Evolutionary conservation across 345 rosid species (phyloP).

Genomic region (Clausena lansium): DNA sequence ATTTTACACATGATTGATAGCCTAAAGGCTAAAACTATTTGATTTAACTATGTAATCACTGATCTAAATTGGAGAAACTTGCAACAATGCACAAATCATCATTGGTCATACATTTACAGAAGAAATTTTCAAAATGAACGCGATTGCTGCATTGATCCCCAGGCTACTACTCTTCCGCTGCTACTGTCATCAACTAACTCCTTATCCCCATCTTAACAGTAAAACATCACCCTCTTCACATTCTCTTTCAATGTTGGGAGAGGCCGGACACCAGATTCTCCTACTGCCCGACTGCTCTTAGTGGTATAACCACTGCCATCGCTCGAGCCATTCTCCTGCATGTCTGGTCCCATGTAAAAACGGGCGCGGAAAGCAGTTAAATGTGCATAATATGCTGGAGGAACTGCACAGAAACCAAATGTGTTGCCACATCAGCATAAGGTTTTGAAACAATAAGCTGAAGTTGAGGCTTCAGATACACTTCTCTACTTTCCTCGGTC

Average conservation of each 20-base stretch:
- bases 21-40: slow-evolving; percentile 5
- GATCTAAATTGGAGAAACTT: slow-evolving; percentile 10
- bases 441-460: neutral
- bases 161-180: neutral
- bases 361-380: slow-evolving; percentile 97
- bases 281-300: slow-evolving; percentile 35
- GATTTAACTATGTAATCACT: slow-evolving; percentile 4
- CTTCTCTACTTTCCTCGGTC: neutral
- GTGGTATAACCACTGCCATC: slow-evolving; percentile 36
- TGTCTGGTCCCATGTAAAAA: slow-evolving; percentile 90
- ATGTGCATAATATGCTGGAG: slow-evolving; percentile 97
- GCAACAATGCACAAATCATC: slow-evolving; percentile 10
- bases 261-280: slow-evolving; percentile 71
- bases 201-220: slow-evolving; percentile 44
- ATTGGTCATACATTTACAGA: slow-evolving; percentile 25
- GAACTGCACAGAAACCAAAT: slow-evolving; percentile 51
- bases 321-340: slow-evolving; percentile 66
- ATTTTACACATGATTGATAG: slow-evolving; percentile 13
- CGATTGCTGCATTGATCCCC: slow-evolving; percentile 7
- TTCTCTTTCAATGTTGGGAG: slow-evolving; percentile 96
- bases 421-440: neutral
- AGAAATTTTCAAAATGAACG: slow-evolving; percentile 2
- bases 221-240: slow-evolving; percentile 97
- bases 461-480: too few species aligned
- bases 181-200: neutral